Conservation (phyloP, 2,329 filamentous ascomycete genomes). For the Calonectria pseudoreteaudii region DNA sequence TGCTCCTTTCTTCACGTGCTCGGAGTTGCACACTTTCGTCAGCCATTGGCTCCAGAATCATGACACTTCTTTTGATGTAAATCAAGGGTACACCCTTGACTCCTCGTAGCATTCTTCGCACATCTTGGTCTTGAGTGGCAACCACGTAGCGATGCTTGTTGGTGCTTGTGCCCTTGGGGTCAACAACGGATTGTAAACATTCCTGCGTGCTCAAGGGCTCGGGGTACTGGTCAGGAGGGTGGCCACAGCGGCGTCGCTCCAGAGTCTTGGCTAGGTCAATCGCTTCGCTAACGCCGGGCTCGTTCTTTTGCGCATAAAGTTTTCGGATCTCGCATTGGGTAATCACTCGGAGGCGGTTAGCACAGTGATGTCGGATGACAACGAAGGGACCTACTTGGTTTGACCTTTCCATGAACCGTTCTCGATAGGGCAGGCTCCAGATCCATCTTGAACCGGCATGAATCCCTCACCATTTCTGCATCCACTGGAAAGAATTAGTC, state of each 20-base stretch:
- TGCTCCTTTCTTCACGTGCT: slow-evolving; percentile 77
- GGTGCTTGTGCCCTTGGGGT: slow-evolving; percentile 75
- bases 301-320: slow-evolving; percentile 73
- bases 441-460: slow-evolving; percentile 89
- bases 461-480: slow-evolving; percentile 85
- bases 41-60: slow-evolving; percentile 80
- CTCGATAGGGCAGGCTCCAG: slow-evolving; percentile 80
- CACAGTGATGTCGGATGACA: not conserved
- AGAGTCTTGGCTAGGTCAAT: slow-evolving; percentile 81
- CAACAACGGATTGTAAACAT: slow-evolving; percentile 81
- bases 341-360: slow-evolving; percentile 67
- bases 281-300: slow-evolving; percentile 65
- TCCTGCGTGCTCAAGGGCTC: slow-evolving; percentile 77
- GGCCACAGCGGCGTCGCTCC: slow-evolving; percentile 82
- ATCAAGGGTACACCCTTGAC: slow-evolving; percentile 80
- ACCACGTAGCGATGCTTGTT: slow-evolving; percentile 87
- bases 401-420: slow-evolving; percentile 88
- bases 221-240: slow-evolving; percentile 78
- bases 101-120: slow-evolving; percentile 72
- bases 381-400: slow-evolving; percentile 71
- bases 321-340: slow-evolving; percentile 86
- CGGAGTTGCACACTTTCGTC: slow-evolving; percentile 71
- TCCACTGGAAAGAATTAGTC: slow-evolving; percentile 68
- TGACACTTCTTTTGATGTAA: slow-evolving; percentile 83
- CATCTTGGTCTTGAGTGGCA: slow-evolving; percentile 76